Evolutionary conservation across 1,284 basidiomycete species (phyloP), one percentile per base, ranked within the genome.

Genomic region (Moesziomyces parantarcticus): DNA sequence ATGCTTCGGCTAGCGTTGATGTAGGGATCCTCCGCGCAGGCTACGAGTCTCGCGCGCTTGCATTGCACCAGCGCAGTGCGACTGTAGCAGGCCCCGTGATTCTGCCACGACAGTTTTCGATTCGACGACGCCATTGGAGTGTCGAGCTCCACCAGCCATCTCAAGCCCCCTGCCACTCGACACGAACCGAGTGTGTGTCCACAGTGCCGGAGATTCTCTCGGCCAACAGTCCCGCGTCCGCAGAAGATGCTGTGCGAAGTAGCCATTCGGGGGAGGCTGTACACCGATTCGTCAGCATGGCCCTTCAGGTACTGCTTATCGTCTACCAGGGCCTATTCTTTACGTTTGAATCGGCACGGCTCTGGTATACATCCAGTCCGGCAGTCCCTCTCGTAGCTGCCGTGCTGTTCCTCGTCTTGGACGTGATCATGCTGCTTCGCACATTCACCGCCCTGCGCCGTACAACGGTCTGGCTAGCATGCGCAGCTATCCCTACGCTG

Each of bases 331-430:
- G 32, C 1, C 25, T 56, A 0, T 62, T 67, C 23, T 63, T 66
- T 50, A 54, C 53, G 20, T 72, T 66, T 20, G 58, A 58, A 41
- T 51, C 63, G 0, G 36, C 59, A 0, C 67, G 52, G n/a, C 49
- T 59, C 1, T 72, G 69, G 63, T 21, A 36, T 21, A 39, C 52
- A 3, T 21, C 63, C 43, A 51, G 29, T 18, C 59, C 63, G 4
- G 64, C 59, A 2, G 23, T 63, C 14, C 47, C 63, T 0, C 48
- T 67, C 4, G 48, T 56, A 0, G 55, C 63, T 0, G 55, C 52
- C 2, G 32, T 32, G 1, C 40, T 63, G 10, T 71, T 58, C 22
- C 32, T 65, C 18, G 5, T 58, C 1, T 50, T 61, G 22, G 52
- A 71, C 48, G 36, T 22, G n/a, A 32, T 61, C 10, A 14, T 56